Conservation (phyloP, 768 basidiomycete species). For the Macrolepiota dolichaula region DNA sequence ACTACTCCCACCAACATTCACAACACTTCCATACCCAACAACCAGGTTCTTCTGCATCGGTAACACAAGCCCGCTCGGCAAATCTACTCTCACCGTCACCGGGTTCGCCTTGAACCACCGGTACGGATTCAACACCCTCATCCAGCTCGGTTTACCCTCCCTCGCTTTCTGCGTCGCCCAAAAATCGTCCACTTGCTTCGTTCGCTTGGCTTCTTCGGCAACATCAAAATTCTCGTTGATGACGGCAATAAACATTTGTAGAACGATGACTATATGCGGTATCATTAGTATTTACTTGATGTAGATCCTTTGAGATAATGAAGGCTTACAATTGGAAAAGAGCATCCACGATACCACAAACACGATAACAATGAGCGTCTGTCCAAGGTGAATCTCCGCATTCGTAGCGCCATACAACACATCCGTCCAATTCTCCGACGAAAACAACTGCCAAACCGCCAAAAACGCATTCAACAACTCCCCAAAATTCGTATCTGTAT, state of each 20-base stretch:
- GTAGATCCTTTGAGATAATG: neutral
- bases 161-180: constrained; percentile 56
- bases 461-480: constrained; percentile 84
- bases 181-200: constrained; percentile 72
- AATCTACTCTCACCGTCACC: constrained; percentile 64
- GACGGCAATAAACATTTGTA: constrained; percentile 97
- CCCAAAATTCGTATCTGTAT: constrained; percentile 66
- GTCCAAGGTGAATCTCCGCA: constrained; percentile 62
- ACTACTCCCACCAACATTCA: neutral
- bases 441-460: constrained; percentile 85
- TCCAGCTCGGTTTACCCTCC: constrained; percentile 56
- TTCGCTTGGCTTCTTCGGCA: constrained; percentile 86
- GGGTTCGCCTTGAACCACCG: constrained; percentile 76
- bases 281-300: neutral
- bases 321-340: constrained; percentile 81
- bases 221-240: constrained; percentile 95
- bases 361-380: constrained; percentile 65
- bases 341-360: constrained; percentile 85
- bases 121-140: constrained; percentile 81
- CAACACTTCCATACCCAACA: neutral
- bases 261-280: constrained; percentile 57
- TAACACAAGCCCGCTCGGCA: constrained; percentile 73
- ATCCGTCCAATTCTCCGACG: constrained; percentile 93
- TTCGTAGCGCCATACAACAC: constrained; percentile 60
- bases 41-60: constrained; percentile 77